phyloP scores from a whole-genome alignment of 768 basidiomycete genomes.

The Boletus bicolor region DNA sequence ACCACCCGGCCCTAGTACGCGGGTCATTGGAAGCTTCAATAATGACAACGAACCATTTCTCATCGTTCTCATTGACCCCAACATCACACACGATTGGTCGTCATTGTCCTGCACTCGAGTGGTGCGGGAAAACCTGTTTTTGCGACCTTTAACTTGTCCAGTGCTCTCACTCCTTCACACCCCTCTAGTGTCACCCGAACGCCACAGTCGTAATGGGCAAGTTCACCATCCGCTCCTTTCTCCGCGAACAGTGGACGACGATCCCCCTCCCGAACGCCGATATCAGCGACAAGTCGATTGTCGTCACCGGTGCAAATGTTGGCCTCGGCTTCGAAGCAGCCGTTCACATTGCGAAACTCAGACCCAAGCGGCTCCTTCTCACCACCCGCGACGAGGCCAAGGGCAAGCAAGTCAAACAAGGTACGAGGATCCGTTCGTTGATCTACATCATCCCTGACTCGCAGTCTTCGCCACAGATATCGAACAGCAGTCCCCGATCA shows the following conservation, averaged over 20 bases:
- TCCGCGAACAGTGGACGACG: constrained; percentile 29
- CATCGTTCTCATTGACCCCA: neutral
- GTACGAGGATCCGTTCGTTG: constrained; percentile 5
- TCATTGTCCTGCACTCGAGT: neutral
- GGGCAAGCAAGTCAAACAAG: constrained; percentile 15
- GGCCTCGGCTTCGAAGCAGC: constrained; percentile 32
- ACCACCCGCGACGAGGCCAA: constrained; percentile 25
- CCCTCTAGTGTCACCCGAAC: neutral
- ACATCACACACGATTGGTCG: neutral
- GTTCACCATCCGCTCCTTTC: constrained; percentile 13
- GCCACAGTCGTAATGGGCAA: constrained; percentile 23
- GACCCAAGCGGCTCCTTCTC: constrained; percentile 24
- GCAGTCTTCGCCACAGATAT: constrained; percentile 11
- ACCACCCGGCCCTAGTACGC: no score
- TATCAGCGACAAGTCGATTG: constrained; percentile 21
- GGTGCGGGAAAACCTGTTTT: neutral
- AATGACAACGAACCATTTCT: neutral
- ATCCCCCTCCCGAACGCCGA: constrained; percentile 24
- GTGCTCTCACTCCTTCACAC: neutral
- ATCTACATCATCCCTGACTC: neutral
- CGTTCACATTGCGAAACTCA: constrained; percentile 25
- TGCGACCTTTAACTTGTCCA: neutral
- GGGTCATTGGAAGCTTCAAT: constrained; percentile 1
- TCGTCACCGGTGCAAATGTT: constrained; percentile 28
- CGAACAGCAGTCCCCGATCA: constrained; percentile 9